Evolutionary conservation across 202 grass and related monocot genomes (phyloP), one percentile per base, ranked within the genome.

Genomic region (Tripidium arundinaceum): DNA sequence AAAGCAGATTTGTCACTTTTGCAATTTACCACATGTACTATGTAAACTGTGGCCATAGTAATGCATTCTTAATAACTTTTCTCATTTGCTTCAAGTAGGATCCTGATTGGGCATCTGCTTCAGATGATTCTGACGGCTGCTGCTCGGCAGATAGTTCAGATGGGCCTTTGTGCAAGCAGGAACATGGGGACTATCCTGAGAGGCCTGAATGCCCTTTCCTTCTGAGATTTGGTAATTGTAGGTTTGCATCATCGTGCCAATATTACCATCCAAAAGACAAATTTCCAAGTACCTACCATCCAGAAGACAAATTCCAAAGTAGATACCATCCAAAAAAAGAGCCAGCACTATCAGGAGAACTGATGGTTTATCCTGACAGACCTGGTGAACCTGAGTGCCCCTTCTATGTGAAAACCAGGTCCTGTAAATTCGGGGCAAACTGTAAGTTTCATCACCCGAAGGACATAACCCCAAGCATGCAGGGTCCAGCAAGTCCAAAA

Each of bases 401-500:
- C 66, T 86, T 87, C 76, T 89, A 84, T 76, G 83, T 83, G 78
- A 94, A 89, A 80, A 81, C 15, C 55, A 72, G 86, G 26, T 46
- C 27, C 54, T 94, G 91, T 65, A 91, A 94, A 79, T 89, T 89
- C 42, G 62, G 81, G 70, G 70, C 22, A 78, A 33, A 84, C 69
- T 94, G 88, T 73, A 70, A 82, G 37, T 94, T 88, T 84, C 75
- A 94, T 85, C 92, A 87, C 74, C 77, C 86, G 68, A 91, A 78
- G 76, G 76, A 77, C 72, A 38, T 34, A 39, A 21, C 21, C 36
- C 65, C 63, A 66, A 87, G 25, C 57, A 16, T 38, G 6, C 34
- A 31, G 54, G 24, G 50, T 26, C 25, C 72, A 77, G 40, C 18
- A 25, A 54, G 27, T 71, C 11, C 62, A 67, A 79, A 79, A 83